Evolutionary conservation across 2,329 filamentous ascomycete genomes (phyloP), one percentile per base, ranked within the genome.

Genomic region (Neofusicoccum laricinum): DNA sequence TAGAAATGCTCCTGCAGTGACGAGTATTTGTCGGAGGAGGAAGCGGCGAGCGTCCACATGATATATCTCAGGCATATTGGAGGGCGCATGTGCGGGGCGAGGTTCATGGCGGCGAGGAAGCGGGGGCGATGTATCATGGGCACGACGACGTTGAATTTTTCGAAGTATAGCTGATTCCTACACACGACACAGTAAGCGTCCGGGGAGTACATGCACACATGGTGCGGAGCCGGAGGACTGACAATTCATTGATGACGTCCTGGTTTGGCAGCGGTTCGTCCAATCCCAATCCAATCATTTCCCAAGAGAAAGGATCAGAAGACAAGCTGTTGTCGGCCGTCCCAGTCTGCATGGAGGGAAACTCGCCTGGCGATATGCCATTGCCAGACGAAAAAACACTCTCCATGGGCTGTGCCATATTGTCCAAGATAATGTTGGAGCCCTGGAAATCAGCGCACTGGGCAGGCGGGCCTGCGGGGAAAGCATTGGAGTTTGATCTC

Each of bases 1-100:
- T 99, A 99, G 75, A 98, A 97, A 67, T 96, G 87, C 62, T 93
- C 90, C 72, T 93, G 92, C 14, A 97, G 78, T 62, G 87, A 86
- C 38, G 85, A 82, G 74, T 91, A 97, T 73, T 93, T 95, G 65
- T 97, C 92, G 2, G 87, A 88, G 48, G 93, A 85, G 4, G 91
- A 90, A 67, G 92, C 93, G n/a, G 94, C 93, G 71, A 93, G 80
- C n/a, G 90, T 91, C 94, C 94, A 98, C 83, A 98, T 96, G 63
- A 91, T 92, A 78, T 99, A 99, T 69, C 95, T 88, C 57, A 99
- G 80, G 68, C 90, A 92, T 34, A 97, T 88, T 0, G 94, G 92
- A 1, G 95, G 94, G 30, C 94, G 87, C 80, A 93, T 89, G 67
- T 88, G 88, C 17, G 92, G 92, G n/a, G 92, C 87, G 77, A 97